Evolutionary conservation across 129 eudicot species (phyloP).

Genomic region (Cynara cardunculus): DNA sequence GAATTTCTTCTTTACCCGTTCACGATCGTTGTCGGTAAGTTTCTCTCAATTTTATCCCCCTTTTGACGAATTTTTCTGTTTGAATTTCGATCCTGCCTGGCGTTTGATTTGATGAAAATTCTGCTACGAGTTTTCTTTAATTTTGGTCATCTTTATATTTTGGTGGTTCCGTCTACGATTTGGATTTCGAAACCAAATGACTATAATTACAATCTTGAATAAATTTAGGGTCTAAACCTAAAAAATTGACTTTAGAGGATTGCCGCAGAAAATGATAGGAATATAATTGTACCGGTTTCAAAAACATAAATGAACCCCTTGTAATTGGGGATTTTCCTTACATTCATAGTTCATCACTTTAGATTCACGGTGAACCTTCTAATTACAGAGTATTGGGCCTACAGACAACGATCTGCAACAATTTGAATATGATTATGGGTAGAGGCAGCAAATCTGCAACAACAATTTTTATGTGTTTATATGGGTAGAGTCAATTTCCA

Average conservation of each 20-base stretch:
- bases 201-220: background rate
- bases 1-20: background rate
- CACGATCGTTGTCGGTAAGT: constrained; percentile 27
- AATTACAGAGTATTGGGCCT: background rate
- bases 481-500: background rate
- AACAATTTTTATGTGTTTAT: background rate
- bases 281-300: background rate
- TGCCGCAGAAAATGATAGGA: background rate
- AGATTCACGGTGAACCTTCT: background rate
- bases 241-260: background rate
- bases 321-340: background rate
- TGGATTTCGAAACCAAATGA: background rate
- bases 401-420: background rate
- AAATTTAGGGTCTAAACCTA: background rate
- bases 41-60: background rate
- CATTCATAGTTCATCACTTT: background rate
- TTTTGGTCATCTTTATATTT: background rate
- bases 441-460: background rate
- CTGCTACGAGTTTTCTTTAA: background rate
- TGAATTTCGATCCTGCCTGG: background rate
- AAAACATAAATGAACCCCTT: background rate
- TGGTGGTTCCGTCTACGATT: background rate
- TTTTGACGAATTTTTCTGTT: background rate
- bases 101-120: background rate
- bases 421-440: background rate